Base-by-base conservation (phyloP, 2,329 filamentous ascomycete genomes). In the Colletotrichum lindemuthianum region DNA sequence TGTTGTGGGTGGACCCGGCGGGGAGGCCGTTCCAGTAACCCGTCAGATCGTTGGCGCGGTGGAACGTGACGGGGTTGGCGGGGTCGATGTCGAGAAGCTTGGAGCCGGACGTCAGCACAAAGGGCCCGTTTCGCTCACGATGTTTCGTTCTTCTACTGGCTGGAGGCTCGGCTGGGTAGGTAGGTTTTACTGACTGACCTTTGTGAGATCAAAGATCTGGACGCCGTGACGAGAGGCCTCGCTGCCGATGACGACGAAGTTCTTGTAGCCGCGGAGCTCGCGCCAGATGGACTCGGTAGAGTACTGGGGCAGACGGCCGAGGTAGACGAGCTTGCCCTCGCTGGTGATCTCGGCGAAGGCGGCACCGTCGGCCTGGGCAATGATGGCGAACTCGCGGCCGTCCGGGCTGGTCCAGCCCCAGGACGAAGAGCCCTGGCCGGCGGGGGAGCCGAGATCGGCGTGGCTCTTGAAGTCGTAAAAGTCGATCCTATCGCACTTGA, bases 201-300 rank as follows among this genome's bases (percentile, higher is more conserved):
- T 4, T 76, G 53, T 83, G 81, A 87, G 79, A 68, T 89, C 86
- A 67, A 89, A 89, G 71, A 88, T 83, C 73, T 89, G 86, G 32
- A 89, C 80, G 34, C 83, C 82, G 69, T 88, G 86, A 58, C 75
- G 72, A n/a, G 69, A 67, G 5, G 82, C 79, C 69, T 78, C 76
- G 52, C 72, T 75, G 34, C 76, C 76, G 33, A 78, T 73, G 50
- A 77, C 67, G 34, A 73, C 63, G 64, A 70, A 74, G 68, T 72
- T 68, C 67, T 72, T 73, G 70, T 72, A 77, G 2, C 72, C 70
- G 12, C 72, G 70, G 61, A 78, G 74, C 68, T 78, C 76, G 8
- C 74, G 70, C 76, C 75, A 78, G 48, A 70, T 59, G 32, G 65
- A 32, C 68, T 68, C 10, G 69, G 66, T 9, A 66, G 61, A 67